phyloP scores from a whole-genome alignment of 768 basidiomycete species.

The Myochromella boudieri region DNA sequence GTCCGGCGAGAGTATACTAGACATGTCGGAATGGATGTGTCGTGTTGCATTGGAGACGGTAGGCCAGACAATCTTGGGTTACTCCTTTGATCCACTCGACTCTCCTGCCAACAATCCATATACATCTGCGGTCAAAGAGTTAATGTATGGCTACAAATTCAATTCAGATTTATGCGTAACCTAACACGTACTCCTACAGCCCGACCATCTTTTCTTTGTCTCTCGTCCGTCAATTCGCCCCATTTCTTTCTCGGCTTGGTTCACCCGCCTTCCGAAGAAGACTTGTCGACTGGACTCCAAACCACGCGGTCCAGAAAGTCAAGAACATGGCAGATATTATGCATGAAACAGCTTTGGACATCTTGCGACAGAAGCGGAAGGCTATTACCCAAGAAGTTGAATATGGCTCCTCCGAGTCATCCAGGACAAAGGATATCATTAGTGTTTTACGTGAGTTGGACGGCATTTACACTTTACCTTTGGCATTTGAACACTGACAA shows the following conservation, averaged over 20 bases:
- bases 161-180: background rate
- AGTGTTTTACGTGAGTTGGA: conserved; percentile 46
- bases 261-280: conserved; percentile 40
- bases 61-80: conserved; percentile 42
- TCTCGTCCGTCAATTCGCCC: conserved; percentile 46
- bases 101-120: conserved; percentile 42
- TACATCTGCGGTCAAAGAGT: conserved; percentile 42
- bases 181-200: conserved; percentile 22
- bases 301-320: conserved; percentile 37
- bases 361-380: conserved; percentile 38
- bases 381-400: conserved; percentile 21
- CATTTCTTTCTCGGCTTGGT: conserved; percentile 41
- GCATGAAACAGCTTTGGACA: conserved; percentile 38
- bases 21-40: conserved; percentile 48
- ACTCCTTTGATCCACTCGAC: conserved; percentile 48
- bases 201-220: conserved; percentile 45
- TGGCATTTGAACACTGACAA: background rate
- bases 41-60: conserved; percentile 44
- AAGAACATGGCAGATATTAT: conserved; percentile 49
- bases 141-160: conserved; percentile 34
- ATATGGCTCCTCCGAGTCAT: conserved; percentile 20
- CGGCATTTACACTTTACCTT: no score
- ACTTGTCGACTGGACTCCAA: conserved; percentile 41
- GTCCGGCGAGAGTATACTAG: conserved; percentile 26
- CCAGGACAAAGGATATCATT: conserved; percentile 46